A percentile compares a stretch with the other conserved stretches of the same genome.
Conservation (phyloP, 805 yeast species). For the Pichia thaimueangensis region DNA sequence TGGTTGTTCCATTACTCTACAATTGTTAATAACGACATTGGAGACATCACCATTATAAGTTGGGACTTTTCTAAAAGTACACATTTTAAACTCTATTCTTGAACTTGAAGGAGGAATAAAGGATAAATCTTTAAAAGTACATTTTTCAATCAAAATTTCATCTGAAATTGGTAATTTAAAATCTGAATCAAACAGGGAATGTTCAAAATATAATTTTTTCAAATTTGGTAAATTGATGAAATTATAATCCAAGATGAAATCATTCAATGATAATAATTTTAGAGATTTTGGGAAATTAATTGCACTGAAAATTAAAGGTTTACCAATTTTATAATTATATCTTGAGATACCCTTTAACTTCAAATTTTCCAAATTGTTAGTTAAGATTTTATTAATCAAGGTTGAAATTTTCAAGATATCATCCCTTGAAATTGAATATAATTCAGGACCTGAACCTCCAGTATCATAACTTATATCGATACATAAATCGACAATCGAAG, state of each 20-base stretch:
- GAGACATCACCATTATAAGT: constrained; percentile 24
- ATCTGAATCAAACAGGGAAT: constrained; percentile 28
- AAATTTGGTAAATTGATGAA: constrained; percentile 21
- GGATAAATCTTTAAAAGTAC: constrained; percentile 27
- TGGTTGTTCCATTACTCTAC: constrained; percentile 28
- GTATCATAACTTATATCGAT: constrained; percentile 29
- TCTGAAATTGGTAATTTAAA: constrained; percentile 25
- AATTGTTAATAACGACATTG: constrained; percentile 23
- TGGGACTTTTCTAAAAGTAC: constrained; percentile 27
- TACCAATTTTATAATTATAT: constrained; percentile 27
- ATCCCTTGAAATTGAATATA: constrained; percentile 24
- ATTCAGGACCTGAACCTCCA: constrained; percentile 27
- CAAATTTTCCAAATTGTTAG: constrained; percentile 22
- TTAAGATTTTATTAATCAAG: constrained; percentile 23
- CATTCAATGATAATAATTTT: constrained; percentile 24
- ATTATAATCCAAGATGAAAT: constrained; percentile 26
- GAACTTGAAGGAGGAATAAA: constrained; percentile 18
- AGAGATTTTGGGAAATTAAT: constrained; percentile 24
- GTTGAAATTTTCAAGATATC: constrained; percentile 25
- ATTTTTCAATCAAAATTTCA: constrained; percentile 26
- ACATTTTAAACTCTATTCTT: constrained; percentile 27
- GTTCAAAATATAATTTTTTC: constrained; percentile 24
- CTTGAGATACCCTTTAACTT: constrained; percentile 28
- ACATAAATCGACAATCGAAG: constrained; percentile 24
- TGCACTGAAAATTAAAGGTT: constrained; percentile 26